Evolutionary conservation across 441 rosid species (phyloP).

Genomic region (Macaranga tanarius): DNA sequence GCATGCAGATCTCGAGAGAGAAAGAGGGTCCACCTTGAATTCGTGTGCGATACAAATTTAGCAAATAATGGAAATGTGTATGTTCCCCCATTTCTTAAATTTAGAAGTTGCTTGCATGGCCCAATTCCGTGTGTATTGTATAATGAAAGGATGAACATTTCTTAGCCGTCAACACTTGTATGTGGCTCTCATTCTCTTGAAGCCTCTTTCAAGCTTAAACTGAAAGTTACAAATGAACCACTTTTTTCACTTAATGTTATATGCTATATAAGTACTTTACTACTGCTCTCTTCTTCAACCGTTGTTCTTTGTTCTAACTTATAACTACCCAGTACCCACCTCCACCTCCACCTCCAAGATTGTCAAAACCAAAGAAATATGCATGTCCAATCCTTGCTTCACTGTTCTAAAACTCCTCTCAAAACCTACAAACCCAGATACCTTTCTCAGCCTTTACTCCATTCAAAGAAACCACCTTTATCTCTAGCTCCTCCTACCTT

Average conservation of each 20-base stretch:
- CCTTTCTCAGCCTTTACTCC: neutral
- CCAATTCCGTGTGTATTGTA: neutral
- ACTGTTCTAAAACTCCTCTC: neutral
- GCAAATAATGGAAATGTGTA: neutral
- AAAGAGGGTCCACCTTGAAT: neutral
- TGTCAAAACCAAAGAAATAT: neutral
- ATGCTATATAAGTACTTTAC: too few relatives aligned
- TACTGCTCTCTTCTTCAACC: neutral
- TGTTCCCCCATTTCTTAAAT: neutral
- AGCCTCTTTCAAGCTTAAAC: neutral
- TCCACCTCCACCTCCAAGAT: neutral
- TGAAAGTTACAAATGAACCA: neutral
- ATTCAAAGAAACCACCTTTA: slow-evolving; percentile 3
- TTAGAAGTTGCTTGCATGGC: neutral
- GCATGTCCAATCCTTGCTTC: slow-evolving; percentile 19
- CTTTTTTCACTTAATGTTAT: too few relatives aligned
- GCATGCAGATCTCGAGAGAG: slow-evolving; percentile 14
- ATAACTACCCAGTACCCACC: neutral
- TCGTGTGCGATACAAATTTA: neutral
- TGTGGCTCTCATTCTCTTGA: neutral
- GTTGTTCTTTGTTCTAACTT: neutral
- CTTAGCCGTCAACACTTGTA: neutral
- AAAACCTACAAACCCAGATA: slow-evolving; percentile 5
- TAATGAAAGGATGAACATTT: neutral
- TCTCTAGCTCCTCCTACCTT: slow-evolving; percentile 14